A percentile compares a stretch with the other conserved stretches of the same genome.
These are phyloP conservation scores for Aspergillus carlsbadensis DNA, from an alignment of 495 filamentous ascomycete species.

Conservation along the genomic window DNA sequence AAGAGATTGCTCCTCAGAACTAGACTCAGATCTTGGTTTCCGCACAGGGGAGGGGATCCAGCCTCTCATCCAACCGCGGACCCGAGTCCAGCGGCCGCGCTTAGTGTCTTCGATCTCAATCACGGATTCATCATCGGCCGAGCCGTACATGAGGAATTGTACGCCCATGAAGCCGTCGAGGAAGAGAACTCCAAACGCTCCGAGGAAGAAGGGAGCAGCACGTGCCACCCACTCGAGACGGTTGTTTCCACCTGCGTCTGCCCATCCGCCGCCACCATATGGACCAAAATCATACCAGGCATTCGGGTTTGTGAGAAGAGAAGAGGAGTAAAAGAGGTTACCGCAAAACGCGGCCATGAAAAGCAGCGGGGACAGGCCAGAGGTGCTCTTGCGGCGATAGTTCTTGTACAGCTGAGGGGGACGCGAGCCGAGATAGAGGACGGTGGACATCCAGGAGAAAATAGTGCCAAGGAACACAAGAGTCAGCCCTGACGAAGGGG, in stretches of 20 bases:
- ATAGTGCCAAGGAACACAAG: slow-evolving; percentile 53
- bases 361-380: slow-evolving; percentile 65
- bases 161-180: slow-evolving; percentile 65
- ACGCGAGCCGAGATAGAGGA: slow-evolving; percentile 68
- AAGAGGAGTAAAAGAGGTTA: slow-evolving; percentile 70
- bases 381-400: slow-evolving; percentile 61
- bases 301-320: slow-evolving; percentile 65
- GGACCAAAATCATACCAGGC: slow-evolving; percentile 61
- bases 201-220: slow-evolving; percentile 68
- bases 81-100: slow-evolving; percentile 51
- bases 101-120: slow-evolving; percentile 34
- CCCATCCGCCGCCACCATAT: slow-evolving; percentile 68
- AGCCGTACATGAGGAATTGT: slow-evolving; percentile 63
- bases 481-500: slow-evolving; percentile 26
- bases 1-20: slow-evolving; percentile 34
- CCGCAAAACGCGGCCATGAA: slow-evolving; percentile 72
- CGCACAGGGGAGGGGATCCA: slow-evolving; percentile 55
- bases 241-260: slow-evolving; percentile 56
- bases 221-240: slow-evolving; percentile 57
- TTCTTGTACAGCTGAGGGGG: slow-evolving; percentile 73
- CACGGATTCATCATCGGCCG: slow-evolving; percentile 34
- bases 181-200: slow-evolving; percentile 66
- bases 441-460: slow-evolving; percentile 64
- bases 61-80: slow-evolving; percentile 67
- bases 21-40: slow-evolving; percentile 3